Conservation (phyloP, 345 rosid species). For the Eucalyptus globulus region DNA sequence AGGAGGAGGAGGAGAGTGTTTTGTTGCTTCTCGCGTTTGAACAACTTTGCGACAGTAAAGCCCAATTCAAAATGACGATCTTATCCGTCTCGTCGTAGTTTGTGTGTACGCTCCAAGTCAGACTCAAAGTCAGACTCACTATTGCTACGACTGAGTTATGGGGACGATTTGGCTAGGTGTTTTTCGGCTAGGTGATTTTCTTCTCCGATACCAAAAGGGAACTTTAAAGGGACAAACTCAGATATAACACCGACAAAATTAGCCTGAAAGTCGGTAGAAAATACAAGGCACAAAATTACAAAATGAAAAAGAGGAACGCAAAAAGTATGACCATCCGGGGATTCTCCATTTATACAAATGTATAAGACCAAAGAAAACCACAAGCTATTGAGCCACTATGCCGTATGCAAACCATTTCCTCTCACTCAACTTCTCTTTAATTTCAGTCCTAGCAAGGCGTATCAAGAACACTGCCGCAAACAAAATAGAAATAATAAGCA, state of each 20-base stretch:
- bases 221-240: neutral
- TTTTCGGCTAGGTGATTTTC: too few relatives aligned
- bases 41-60: too few relatives aligned
- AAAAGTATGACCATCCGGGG: neutral
- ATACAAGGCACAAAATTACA: neutral
- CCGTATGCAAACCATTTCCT: conserved; percentile 10
- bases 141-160: too few relatives aligned
- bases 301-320: neutral
- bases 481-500: conserved; percentile 54
- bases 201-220: neutral
- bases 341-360: neutral
- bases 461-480: conserved; percentile 51
- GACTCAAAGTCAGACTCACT: too few relatives aligned
- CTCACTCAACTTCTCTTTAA: conserved; percentile 16
- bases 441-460: conserved; percentile 47
- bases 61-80: too few relatives aligned
- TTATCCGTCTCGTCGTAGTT: too few relatives aligned
- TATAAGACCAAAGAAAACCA: neutral
- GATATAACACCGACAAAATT: neutral
- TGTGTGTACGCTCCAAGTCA: too few relatives aligned
- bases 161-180: too few relatives aligned
- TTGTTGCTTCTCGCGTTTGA: too few relatives aligned
- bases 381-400: neutral
- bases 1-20: too few relatives aligned
- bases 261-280: neutral